Evolutionary conservation across 345 rosid species (phyloP), one percentile per base, ranked within the genome.

Genomic region (Psidium guajava): DNA sequence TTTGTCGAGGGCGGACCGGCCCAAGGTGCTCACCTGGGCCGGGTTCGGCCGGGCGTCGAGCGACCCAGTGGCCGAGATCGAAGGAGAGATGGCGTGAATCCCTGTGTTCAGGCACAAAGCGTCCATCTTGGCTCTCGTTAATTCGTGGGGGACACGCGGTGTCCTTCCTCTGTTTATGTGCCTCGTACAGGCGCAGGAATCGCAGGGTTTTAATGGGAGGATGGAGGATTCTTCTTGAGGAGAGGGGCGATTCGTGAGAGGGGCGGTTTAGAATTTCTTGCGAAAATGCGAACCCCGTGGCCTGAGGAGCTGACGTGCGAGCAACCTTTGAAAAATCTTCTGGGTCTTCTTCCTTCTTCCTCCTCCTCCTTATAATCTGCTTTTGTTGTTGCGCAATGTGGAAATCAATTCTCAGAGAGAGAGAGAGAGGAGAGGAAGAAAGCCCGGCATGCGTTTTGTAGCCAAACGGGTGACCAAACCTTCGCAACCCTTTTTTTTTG

Each of bases 81-180:
- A 25, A 81, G 97, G 87, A 87, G 93, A 54, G 56, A 92, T 83
- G 47, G 88, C 88, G 14, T 85, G 91, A 83, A 94, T 93, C 88
- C 93, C 93, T 28, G 93, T 64, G 83, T 92, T 93, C 88, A 94
- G 89, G 86, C 87, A 91, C 52, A 94, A 47, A 53, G 89, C 85
- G 27, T 94, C 95, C 97, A 95, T 94, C 74, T 24, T 5, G 32
- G 58, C 59, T 9, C 83, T 9, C n/a, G 13, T 25, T 12, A 24
- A 9, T 55, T 24, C 40, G 44, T 36, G 83, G 54, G 83, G n/a
- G n/a, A n/a, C 8, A 52, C 40, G 14, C 15, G 24, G 32, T 8
- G 47, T n/a, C n/a, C n/a, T n/a, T 6, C 25, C 83, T 16, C 57
- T 16, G 54, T 8, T 80, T 22, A 15, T 7, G 53, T 25, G 49